Percentiles rank a stretch among this genome's conserved stretches.
Evolutionary conservation across 2,329 filamentous ascomycete genomes (phyloP).

Genomic region (Exophiala aquamarina): DNA sequence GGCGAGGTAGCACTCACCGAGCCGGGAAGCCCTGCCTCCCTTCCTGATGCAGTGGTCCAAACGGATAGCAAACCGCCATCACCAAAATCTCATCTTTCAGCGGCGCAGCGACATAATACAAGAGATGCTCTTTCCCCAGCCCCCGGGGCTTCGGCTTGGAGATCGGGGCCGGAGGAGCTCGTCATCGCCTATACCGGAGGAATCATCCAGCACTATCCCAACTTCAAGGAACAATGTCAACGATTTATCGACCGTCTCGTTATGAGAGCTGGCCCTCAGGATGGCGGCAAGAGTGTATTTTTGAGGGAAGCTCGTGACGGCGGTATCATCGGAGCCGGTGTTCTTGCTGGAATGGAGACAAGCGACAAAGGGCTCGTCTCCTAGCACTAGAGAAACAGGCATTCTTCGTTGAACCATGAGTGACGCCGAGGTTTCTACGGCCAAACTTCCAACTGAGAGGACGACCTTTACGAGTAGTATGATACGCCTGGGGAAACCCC

Average conservation of each 20-base stretch:
- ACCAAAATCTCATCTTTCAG: conserved; percentile 13
- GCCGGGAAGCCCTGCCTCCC: conserved; percentile 17
- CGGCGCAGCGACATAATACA: conserved; percentile 8
- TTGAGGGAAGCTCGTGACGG: conserved; percentile 54
- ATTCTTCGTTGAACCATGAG: too few species aligned
- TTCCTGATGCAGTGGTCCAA: conserved; percentile 14
- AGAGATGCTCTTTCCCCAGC: conserved; percentile 25
- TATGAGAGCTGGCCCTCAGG: conserved; percentile 44
- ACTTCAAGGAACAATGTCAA: conserved; percentile 71
- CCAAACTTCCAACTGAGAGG: too few species aligned
- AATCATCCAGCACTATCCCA: conserved; percentile 76
- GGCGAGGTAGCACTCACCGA: conserved; percentile 56
- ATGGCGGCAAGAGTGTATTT: conserved; percentile 51
- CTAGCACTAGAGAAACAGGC: too few species aligned
- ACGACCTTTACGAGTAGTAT: too few species aligned
- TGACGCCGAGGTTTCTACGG: too few species aligned
- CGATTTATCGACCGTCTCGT: conserved; percentile 61
- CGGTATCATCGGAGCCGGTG: conserved; percentile 57
- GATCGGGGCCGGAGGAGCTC: conserved; percentile 55
- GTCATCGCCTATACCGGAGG: conserved; percentile 79
- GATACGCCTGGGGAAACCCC: too few species aligned
- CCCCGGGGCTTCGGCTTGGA: conserved; percentile 23
- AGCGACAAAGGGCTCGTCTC: too few species aligned
- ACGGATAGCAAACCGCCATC: conserved; percentile 21
- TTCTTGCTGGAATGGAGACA: conserved; percentile 50